These are phyloP conservation scores for Cytidiella melzeri DNA, from an alignment of 768 basidiomycete species.

Conservation along the genomic window DNA sequence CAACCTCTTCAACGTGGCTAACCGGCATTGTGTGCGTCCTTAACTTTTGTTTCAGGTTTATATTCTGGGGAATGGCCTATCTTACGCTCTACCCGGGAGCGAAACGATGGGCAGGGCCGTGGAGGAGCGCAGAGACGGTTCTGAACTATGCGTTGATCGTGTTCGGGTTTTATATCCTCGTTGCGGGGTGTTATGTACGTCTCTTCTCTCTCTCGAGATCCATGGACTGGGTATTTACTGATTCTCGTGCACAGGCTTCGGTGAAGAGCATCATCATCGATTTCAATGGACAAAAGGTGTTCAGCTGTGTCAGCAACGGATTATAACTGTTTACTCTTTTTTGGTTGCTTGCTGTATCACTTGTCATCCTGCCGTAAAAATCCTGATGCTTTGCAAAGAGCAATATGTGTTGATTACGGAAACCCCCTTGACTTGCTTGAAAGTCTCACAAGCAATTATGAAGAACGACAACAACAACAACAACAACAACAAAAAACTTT, in stretches of 20 bases:
- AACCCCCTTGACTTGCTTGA: too few relatives aligned
- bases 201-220: background rate
- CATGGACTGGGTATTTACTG: background rate
- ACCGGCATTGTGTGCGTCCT: too few relatives aligned
- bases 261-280: slow-evolving; percentile 14
- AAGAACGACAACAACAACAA: too few relatives aligned
- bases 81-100: slow-evolving; percentile 31
- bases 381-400: too few relatives aligned
- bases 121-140: slow-evolving; percentile 29
- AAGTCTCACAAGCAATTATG: too few relatives aligned
- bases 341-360: too few relatives aligned
- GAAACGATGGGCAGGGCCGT: slow-evolving; percentile 28
- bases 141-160: slow-evolving; percentile 33
- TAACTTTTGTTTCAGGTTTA: slow-evolving; percentile 25
- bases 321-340: slow-evolving; percentile 12
- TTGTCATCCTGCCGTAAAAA: too few relatives aligned
- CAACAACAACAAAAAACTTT: too few relatives aligned
- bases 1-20: too few relatives aligned
- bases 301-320: slow-evolving; percentile 27
- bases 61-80: slow-evolving; percentile 42
- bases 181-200: slow-evolving; percentile 36
- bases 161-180: slow-evolving; percentile 32
- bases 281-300: slow-evolving; percentile 6
- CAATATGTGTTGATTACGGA: too few relatives aligned
- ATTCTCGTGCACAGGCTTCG: slow-evolving; percentile 7